phyloP scores from a whole-genome alignment of 169 alveolate species.

The Plasmodium sp. region DNA sequence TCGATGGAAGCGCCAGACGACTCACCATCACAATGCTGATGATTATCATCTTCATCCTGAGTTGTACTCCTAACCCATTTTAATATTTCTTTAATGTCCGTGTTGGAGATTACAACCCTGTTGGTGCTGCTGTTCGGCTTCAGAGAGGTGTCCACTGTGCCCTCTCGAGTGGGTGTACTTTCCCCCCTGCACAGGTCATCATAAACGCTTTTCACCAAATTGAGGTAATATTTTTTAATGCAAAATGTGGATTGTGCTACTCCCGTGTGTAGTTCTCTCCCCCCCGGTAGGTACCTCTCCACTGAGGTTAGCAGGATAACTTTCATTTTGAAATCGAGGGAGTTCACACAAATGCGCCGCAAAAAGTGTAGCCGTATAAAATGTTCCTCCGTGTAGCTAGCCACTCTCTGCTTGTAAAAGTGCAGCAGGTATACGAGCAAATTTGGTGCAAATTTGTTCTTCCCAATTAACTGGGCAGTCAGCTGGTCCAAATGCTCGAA shows the following conservation, averaged over 20 bases:
- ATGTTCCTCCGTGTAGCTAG: background rate
- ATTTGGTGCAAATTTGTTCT: conserved; percentile 39
- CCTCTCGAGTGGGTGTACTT: background rate
- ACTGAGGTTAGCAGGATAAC: conserved; percentile 53
- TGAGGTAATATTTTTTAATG: conserved; percentile 29
- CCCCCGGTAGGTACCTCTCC: background rate
- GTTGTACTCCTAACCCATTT: conserved; percentile 26
- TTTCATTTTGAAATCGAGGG: conserved; percentile 61
- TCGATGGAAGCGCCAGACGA: background rate
- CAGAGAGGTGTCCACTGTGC: background rate
- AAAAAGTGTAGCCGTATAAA: background rate
- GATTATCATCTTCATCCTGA: background rate
- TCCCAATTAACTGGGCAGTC: conserved; percentile 19
- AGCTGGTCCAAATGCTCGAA: conserved; percentile 9
- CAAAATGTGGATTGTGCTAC: background rate
- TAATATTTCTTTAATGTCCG: conserved; percentile 66
- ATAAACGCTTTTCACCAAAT: conserved; percentile 20
- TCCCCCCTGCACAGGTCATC: conserved; percentile 28
- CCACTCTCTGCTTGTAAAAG: conserved; percentile 21
- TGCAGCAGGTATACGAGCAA: conserved; percentile 43
- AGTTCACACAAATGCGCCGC: conserved; percentile 1
- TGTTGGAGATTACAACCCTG: conserved; percentile 1
- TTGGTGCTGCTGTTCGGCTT: background rate
- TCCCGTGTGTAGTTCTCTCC: background rate
- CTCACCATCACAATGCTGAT: background rate